Percentiles rank a stretch among this genome's conserved stretches.
These are phyloP conservation scores for Cordyceps fumosorosea DNA, from an alignment of 2,329 filamentous ascomycete species.

Conservation along the genomic window DNA sequence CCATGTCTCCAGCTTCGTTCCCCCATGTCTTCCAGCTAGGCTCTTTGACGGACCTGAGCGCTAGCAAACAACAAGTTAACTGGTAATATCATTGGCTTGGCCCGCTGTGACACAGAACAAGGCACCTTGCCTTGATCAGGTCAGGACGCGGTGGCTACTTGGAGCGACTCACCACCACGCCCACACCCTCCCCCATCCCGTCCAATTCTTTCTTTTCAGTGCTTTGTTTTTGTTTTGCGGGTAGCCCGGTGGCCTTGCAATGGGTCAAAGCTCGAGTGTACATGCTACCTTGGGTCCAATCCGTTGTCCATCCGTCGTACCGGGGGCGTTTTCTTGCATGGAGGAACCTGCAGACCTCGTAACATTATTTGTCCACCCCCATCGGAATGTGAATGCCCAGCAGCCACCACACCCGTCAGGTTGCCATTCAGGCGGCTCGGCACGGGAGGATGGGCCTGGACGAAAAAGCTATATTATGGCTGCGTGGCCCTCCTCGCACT, in stretches of 20 bases:
- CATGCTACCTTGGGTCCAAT: neutral
- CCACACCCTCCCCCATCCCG: neutral
- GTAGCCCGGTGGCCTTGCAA: neutral
- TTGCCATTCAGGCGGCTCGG: neutral
- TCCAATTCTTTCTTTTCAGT: neutral
- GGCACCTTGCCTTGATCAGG: neutral
- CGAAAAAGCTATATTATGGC: neutral
- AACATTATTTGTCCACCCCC: constrained; percentile 1
- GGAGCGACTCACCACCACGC: neutral
- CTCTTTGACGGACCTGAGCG: neutral
- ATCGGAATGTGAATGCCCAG: neutral
- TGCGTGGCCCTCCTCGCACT: neutral
- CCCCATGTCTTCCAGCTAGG: too few species aligned
- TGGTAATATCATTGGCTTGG: neutral
- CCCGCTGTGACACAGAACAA: neutral
- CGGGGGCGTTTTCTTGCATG: neutral
- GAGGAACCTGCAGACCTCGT: neutral
- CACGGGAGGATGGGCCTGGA: neutral
- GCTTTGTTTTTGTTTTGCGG: neutral
- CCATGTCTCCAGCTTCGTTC: neutral
- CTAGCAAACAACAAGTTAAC: neutral
- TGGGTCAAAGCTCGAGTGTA: neutral
- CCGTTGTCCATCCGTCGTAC: neutral
- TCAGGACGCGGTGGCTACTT: neutral
- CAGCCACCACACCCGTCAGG: neutral